Evolutionary conservation across 1,284 basidiomycete species (phyloP).

Genomic region (Sanghuangporus sanghuang): DNA sequence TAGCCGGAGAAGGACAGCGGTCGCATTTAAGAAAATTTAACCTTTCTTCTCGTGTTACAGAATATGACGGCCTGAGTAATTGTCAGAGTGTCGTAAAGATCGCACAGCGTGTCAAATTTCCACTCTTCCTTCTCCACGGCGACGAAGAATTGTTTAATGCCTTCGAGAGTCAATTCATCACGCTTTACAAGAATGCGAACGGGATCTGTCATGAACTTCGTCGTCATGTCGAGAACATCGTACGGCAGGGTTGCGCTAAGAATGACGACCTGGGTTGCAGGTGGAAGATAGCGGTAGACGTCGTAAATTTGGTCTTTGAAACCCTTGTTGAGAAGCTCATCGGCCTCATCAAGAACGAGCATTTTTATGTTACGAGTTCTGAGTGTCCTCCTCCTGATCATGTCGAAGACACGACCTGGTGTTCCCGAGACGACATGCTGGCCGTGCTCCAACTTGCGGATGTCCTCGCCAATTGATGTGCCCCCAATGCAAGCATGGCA

Average conservation of each 20-base stretch:
- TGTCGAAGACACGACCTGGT: constrained; percentile 98
- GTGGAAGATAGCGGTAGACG: constrained; percentile 97
- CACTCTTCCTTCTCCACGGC: constrained; percentile 99
- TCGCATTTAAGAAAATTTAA: constrained; percentile 27
- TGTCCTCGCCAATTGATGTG: constrained; percentile 96
- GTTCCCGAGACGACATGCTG: constrained; percentile 98
- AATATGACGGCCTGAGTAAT: constrained; percentile 99
- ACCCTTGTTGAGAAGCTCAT: constrained; percentile 96
- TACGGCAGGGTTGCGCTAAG: constrained; percentile 95
- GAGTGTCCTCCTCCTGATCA: constrained; percentile 94
- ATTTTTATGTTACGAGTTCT: constrained; percentile 99
- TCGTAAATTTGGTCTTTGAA: constrained; percentile 99
- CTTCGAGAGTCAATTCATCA: constrained; percentile 98
- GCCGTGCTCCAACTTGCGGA: constrained; percentile 96
- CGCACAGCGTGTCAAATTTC: constrained; percentile 99
- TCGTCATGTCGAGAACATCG: constrained; percentile 99
- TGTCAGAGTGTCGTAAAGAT: constrained; percentile 96
- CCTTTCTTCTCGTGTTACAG: constrained; percentile 98
- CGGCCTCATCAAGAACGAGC: constrained; percentile 97
- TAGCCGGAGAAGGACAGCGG: constrained; percentile 15
- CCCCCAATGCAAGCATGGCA: constrained; percentile 99
- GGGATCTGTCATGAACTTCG: constrained; percentile 99
- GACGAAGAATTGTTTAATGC: constrained; percentile 99
- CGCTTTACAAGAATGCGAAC: constrained; percentile 99
- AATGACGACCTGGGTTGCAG: constrained; percentile 96